phyloP scores from a whole-genome alignment of 2,329 filamentous ascomycete genomes.

The Colletotrichum sojae region DNA sequence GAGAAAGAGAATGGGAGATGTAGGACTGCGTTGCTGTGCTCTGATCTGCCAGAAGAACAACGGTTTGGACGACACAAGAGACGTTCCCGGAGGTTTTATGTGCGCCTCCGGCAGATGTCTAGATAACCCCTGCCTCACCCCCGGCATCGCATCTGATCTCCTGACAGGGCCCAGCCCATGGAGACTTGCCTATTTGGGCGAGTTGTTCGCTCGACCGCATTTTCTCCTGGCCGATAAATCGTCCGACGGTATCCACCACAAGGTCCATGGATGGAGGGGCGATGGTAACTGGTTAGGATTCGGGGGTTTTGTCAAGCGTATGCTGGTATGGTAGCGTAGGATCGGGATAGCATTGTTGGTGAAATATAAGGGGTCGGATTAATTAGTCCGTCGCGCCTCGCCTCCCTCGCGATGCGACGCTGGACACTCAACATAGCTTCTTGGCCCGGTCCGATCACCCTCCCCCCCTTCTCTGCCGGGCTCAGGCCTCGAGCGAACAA shows the following conservation, averaged over 20 bases:
- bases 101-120: conserved; percentile 11
- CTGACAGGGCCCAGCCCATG: neutral
- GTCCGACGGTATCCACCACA: conserved; percentile 7
- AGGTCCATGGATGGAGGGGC: too few relatives aligned
- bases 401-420: conserved; percentile 10
- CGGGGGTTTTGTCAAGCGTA: too few relatives aligned
- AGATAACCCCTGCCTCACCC: neutral
- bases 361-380: conserved; percentile 20
- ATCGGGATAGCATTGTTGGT: neutral
- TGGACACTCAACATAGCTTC: neutral
- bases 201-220: neutral
- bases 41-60: neutral
- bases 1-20: neutral
- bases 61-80: neutral
- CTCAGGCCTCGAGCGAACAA: neutral
- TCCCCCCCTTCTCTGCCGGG: neutral
- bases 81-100: neutral
- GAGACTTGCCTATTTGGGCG: conserved; percentile 10
- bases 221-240: conserved; percentile 12
- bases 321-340: neutral
- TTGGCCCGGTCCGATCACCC: conserved; percentile 20
- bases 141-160: conserved; percentile 12
- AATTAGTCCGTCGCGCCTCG: conserved; percentile 26
- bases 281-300: too few relatives aligned
- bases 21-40: neutral